Evolutionary conservation across 208 protist genomes (phyloP), one percentile per base, ranked within the genome.

Genomic region (Leishmania martiniquensis): DNA sequence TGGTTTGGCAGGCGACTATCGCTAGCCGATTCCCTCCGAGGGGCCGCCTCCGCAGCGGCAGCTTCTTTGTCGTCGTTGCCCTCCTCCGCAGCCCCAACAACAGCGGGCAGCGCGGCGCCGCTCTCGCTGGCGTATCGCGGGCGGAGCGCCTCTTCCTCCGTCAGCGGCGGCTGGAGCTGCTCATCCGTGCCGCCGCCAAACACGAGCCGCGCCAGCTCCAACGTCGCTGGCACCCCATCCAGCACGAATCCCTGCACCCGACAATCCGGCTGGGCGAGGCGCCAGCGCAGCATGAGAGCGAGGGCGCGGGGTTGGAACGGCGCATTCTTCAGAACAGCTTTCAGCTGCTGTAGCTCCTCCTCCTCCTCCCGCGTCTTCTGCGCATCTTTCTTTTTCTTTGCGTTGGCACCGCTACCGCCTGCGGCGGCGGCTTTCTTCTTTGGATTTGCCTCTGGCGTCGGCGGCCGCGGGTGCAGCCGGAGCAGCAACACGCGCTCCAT

Each of bases 201-300:
- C n/a, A 95, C 75, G 75, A 98, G 85, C 37, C 94, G 83, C 5
- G 93, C 93, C 81, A 96, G 86, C 80, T 88, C 87, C 12, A 98
- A 71, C 32, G 92, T 98, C 39, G 91, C 71, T 39, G 98, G 98
- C 60, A 96, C 94, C 10, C 98, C 96, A 69, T 98, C 95, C 6
- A 99, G 78, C 29, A 99, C 84, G 80, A 95, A 99, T 37, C 98
- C 98, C 57, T 98, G 95, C 76, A 98, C 98, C n/a, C 78, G 77
- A 76, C 94, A 98, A 54, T 94, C 91, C 47, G 90, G 79, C 75
- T 90, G 89, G 6, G 84, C 72, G 2, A 99, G 76, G 44, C 97
- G 94, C 92, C 94, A 97, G 51, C 93, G 89, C 70, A 98, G 76
- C 89, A 98, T 98, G 54, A 92, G 32, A n/a, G 93, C 89, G 55